A percentile compares a stretch with the other conserved stretches of the same genome.
These are phyloP conservation scores for Bullera alba DNA, from an alignment of 768 basidiomycete species.

Conservation along the genomic window DNA sequence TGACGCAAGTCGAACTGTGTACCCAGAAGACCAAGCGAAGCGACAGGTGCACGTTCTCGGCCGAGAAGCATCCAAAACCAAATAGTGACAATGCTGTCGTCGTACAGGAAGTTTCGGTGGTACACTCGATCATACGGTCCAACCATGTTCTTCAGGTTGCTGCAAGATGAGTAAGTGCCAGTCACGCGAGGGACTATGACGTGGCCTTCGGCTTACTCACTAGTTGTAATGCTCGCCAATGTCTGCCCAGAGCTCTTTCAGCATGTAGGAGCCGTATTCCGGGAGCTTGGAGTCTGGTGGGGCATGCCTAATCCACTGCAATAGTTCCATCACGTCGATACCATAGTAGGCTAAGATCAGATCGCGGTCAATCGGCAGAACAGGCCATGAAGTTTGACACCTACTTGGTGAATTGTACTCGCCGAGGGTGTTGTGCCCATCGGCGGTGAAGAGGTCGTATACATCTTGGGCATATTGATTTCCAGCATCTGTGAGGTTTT, in stretches of 20 bases:
- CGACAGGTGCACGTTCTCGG: conserved; percentile 3
- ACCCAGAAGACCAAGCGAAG: conserved; percentile 1
- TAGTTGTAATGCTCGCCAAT: conserved; percentile 10
- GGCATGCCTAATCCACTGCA: conserved; percentile 6
- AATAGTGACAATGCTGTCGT: conserved; percentile 4
- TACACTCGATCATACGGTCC: conserved; percentile 10
- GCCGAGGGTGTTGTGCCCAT: conserved; percentile 5
- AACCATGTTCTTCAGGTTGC: conserved; percentile 10
- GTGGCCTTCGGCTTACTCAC: conserved; percentile 1
- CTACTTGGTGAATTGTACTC: conserved; percentile 10
- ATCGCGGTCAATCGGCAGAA: neutral
- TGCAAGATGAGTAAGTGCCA: neutral
- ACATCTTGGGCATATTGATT: conserved; percentile 7
- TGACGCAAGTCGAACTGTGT: conserved; percentile 5
- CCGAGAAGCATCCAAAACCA: conserved; percentile 9
- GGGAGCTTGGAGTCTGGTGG: neutral
- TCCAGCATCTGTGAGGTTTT: conserved; percentile 5
- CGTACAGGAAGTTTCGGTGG: conserved; percentile 8
- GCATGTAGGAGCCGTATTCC: conserved; percentile 3
- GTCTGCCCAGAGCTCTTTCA: conserved; percentile 3
- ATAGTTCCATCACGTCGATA: neutral
- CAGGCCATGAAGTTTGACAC: neutral
- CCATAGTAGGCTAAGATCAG: conserved; percentile 5
- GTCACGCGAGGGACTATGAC: too few species aligned
- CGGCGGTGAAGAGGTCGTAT: conserved; percentile 8